These are phyloP conservation scores for Paramyrothecium roridum DNA, from an alignment of 2,329 filamentous ascomycete species.

Conservation along the genomic window DNA sequence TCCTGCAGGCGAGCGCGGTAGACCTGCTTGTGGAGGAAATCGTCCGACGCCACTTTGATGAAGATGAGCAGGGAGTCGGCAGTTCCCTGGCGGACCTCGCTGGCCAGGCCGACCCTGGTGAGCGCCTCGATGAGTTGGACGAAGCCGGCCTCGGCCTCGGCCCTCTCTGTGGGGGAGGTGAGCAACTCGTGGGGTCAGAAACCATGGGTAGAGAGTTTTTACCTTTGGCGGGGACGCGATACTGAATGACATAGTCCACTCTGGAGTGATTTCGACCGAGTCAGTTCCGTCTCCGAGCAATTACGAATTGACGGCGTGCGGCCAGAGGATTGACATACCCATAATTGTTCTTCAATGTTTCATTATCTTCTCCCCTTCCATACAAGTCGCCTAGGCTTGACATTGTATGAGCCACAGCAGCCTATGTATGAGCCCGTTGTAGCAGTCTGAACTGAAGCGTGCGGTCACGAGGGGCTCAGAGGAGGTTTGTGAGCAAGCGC, in stretches of 20 bases:
- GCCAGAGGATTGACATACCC: slow-evolving; percentile 26
- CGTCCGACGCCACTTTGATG: slow-evolving; percentile 71
- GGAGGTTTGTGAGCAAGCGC: no score
- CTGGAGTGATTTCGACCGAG: slow-evolving; percentile 30
- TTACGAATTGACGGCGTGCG: not conserved
- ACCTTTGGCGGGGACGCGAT: slow-evolving; percentile 68
- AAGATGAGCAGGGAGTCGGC: slow-evolving; percentile 77
- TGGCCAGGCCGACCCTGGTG: slow-evolving; percentile 75
- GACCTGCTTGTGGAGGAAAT: slow-evolving; percentile 73
- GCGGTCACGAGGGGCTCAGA: no score
- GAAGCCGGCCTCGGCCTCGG: slow-evolving; percentile 71
- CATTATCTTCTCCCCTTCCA: slow-evolving; percentile 19
- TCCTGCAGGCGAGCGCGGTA: slow-evolving; percentile 88
- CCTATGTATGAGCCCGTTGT: not conserved
- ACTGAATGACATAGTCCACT: slow-evolving; percentile 87
- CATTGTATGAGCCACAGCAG: slow-evolving; percentile 18
- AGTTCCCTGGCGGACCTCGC: slow-evolving; percentile 81
- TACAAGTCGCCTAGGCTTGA: slow-evolving; percentile 28
- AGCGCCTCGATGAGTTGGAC: slow-evolving; percentile 74
- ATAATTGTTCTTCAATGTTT: slow-evolving; percentile 32
- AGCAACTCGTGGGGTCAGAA: no score
- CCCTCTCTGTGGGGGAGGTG: slow-evolving; percentile 48
- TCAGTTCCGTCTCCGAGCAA: not conserved
- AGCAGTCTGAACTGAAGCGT: not conserved
- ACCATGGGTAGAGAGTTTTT: slow-evolving; percentile 7